Conservation (phyloP, 768 basidiomycete species). For the Clathrus columnatus region DNA sequence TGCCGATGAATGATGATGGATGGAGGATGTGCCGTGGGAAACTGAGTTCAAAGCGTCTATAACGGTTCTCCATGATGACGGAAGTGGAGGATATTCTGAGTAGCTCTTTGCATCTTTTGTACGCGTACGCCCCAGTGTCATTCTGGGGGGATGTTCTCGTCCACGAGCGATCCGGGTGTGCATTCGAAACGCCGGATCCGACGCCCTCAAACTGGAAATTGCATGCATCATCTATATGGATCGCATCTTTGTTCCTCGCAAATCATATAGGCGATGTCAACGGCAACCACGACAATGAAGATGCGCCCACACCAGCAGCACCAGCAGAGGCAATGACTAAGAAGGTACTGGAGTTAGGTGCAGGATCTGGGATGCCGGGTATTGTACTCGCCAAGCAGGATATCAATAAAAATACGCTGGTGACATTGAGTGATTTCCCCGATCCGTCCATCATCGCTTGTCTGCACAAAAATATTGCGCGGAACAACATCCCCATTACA, state of each 20-base stretch:
- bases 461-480: constrained; percentile 45
- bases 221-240: constrained; percentile 74
- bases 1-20: not conserved
- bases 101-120: constrained; percentile 52
- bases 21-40: not conserved
- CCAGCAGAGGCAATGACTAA: not conserved
- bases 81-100: constrained; percentile 54
- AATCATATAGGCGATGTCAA: constrained; percentile 48
- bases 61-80: not conserved
- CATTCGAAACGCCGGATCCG: constrained; percentile 55
- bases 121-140: constrained; percentile 52
- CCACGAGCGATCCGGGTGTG: constrained; percentile 21
- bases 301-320: not conserved
- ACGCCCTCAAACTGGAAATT: constrained; percentile 61
- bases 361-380: constrained; percentile 66
- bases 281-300: no score
- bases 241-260: constrained; percentile 55
- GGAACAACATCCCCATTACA: constrained; percentile 36
- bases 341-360: constrained; percentile 63
- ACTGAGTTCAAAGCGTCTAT: not conserved
- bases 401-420: constrained; percentile 27
- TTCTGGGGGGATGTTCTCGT: constrained; percentile 11
- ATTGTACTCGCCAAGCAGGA: constrained; percentile 48
- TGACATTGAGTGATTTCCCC: constrained; percentile 65
- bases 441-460: constrained; percentile 52